Percentiles rank a stretch among this genome's conserved stretches.
Conservation (phyloP, 1,284 basidiomycete species). For the Irpex rosettiformis region DNA sequence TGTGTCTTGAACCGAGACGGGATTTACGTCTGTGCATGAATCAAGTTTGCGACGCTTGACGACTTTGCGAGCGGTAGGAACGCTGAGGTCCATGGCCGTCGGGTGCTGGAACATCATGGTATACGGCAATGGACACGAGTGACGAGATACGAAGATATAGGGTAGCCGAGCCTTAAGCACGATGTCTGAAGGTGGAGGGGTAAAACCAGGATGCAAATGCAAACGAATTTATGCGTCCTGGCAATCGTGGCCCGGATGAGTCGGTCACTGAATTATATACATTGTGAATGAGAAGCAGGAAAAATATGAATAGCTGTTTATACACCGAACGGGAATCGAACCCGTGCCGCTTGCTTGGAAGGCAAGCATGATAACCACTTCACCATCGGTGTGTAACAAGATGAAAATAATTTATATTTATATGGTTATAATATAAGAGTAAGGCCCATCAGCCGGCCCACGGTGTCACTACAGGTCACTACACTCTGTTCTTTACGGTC, state of each 20-base stretch:
- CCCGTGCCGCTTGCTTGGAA: conserved; percentile 84
- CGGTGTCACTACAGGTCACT: neutral
- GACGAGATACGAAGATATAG: neutral
- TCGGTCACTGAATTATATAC: neutral
- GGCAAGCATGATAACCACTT: conserved; percentile 85
- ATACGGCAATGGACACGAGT: neutral
- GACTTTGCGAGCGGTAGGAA: neutral
- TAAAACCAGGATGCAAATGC: neutral
- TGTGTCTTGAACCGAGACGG: neutral
- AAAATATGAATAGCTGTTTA: conserved; percentile 13
- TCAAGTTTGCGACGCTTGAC: conserved; percentile 1
- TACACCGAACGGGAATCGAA: conserved; percentile 76
- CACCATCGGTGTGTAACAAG: conserved; percentile 56
- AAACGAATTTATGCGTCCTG: too few relatives aligned
- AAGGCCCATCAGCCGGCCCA: neutral
- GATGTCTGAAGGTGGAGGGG: neutral
- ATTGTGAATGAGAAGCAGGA: neutral
- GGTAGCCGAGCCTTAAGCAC: neutral
- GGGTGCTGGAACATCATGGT: neutral
- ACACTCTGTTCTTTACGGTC: neutral
- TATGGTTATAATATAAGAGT: neutral
- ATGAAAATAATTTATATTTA: neutral
- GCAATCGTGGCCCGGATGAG: too few relatives aligned
- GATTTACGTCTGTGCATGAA: neutral
- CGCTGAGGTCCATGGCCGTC: neutral